Evolutionary conservation across 2,329 filamentous ascomycete species (phyloP).

Genomic region (Endothia cerciana): DNA sequence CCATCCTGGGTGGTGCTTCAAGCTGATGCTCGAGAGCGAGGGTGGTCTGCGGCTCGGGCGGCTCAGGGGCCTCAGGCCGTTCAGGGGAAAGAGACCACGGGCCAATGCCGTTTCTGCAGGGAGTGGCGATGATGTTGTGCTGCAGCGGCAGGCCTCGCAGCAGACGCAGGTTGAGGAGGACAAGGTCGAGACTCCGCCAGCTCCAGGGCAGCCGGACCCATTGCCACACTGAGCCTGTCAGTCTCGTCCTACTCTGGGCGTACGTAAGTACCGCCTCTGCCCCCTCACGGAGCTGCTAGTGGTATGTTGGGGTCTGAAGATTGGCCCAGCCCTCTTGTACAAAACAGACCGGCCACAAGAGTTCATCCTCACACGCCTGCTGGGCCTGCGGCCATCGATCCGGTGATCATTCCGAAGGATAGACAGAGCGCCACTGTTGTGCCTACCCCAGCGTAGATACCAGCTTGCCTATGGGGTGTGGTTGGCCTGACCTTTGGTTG

Average conservation of each 20-base stretch:
- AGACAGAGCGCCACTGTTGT: neutral
- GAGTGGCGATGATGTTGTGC: neutral
- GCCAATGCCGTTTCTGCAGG: neutral
- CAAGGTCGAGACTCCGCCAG: neutral
- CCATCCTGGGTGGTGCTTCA: constrained; percentile 43
- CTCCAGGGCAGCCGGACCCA: neutral
- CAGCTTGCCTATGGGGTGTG: neutral
- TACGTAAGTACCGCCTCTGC: neutral
- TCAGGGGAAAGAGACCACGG: neutral
- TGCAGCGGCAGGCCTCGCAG: neutral
- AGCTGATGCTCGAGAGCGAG: constrained; percentile 28
- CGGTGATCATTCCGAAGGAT: neutral
- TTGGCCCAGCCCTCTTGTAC: neutral
- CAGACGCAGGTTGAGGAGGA: neutral
- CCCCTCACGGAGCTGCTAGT: neutral
- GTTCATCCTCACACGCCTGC: neutral
- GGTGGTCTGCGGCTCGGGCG: constrained; percentile 15
- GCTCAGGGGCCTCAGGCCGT: neutral
- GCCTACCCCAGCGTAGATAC: neutral
- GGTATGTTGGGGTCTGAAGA: neutral
- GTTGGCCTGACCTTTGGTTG: too few species aligned
- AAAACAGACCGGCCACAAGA: too few species aligned
- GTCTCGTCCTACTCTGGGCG: neutral
- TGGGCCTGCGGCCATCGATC: neutral
- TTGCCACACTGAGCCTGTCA: neutral